Evolutionary conservation across 78 protist species (phyloP).

Genomic region (Protostelium mycophagum): DNA sequence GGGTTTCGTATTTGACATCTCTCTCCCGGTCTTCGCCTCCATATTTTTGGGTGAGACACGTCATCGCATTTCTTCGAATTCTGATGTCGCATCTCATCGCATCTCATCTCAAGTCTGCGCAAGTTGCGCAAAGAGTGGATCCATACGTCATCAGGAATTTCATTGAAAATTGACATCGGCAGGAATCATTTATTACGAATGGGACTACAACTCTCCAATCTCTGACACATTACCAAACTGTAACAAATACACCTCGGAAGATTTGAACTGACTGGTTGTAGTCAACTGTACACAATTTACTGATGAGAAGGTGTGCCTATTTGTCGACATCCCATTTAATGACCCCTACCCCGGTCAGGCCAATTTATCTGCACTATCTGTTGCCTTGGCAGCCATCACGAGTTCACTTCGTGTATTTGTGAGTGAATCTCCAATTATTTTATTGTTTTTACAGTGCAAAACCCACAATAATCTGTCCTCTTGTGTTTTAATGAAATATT

Average conservation of each 20-base stretch:
- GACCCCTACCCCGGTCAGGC: conserved; percentile 16
- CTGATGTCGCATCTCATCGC: conserved; percentile 2
- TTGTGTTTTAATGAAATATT: not conserved
- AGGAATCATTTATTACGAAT: conserved; percentile 1
- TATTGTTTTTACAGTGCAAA: too few relatives aligned
- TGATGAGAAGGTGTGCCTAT: not conserved
- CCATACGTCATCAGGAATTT: too few relatives aligned
- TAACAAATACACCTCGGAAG: not conserved
- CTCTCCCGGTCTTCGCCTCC: not conserved
- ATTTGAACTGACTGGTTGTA: not conserved
- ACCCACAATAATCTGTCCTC: too few relatives aligned
- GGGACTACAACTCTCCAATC: not conserved
- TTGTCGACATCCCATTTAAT: not conserved
- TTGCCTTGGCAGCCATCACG: not conserved
- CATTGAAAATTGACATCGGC: too few relatives aligned
- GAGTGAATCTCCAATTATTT: not conserved
- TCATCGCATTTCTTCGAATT: not conserved
- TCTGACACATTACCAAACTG: not conserved
- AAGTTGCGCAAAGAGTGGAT: too few relatives aligned
- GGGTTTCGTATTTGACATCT: conserved; percentile 4
- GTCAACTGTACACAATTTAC: not conserved
- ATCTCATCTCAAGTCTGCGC: too few relatives aligned
- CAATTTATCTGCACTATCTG: not conserved
- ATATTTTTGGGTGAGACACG: not conserved
- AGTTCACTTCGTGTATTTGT: not conserved